Conservation (phyloP, 2,329 filamentous ascomycete genomes). For the Fonsecaea erecta region DNA sequence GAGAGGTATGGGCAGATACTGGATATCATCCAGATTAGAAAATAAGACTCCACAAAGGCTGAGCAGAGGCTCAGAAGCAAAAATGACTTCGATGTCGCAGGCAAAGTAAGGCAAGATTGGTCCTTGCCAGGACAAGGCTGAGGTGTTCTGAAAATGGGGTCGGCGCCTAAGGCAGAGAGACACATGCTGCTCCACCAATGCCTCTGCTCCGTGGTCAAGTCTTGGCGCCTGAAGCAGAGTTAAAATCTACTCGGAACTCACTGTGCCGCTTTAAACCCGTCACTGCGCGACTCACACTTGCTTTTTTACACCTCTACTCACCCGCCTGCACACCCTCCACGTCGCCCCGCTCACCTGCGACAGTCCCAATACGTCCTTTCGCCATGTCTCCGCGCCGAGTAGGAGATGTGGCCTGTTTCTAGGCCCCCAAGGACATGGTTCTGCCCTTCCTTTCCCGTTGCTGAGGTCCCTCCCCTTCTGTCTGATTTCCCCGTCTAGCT, state of each 20-base stretch:
- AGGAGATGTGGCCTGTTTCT: background rate
- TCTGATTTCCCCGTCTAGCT: background rate
- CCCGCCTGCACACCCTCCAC: background rate
- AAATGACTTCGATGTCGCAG: background rate
- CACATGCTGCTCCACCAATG: background rate
- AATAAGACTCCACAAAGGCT: slow-evolving; percentile 6
- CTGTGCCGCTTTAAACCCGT: no score
- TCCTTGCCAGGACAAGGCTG: slow-evolving; percentile 5
- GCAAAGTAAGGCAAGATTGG: background rate
- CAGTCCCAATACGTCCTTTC: background rate
- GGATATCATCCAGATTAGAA: slow-evolving; percentile 30
- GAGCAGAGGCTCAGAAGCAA: background rate
- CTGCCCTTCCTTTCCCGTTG: background rate
- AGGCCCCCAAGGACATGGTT: background rate
- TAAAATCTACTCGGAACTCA: no score
- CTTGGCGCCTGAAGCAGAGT: no score
- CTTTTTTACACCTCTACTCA: background rate
- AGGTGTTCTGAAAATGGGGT: background rate
- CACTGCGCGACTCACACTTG: no score
- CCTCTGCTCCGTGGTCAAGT: background rate
- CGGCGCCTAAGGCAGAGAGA: background rate
- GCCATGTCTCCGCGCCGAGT: background rate
- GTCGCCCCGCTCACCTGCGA: background rate
- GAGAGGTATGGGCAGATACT: slow-evolving; percentile 23
- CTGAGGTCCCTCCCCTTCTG: slow-evolving; percentile 2